Base-by-base conservation (phyloP, 1,284 basidiomycete species). In the Cutaneotrichosporon sp. region DNA sequence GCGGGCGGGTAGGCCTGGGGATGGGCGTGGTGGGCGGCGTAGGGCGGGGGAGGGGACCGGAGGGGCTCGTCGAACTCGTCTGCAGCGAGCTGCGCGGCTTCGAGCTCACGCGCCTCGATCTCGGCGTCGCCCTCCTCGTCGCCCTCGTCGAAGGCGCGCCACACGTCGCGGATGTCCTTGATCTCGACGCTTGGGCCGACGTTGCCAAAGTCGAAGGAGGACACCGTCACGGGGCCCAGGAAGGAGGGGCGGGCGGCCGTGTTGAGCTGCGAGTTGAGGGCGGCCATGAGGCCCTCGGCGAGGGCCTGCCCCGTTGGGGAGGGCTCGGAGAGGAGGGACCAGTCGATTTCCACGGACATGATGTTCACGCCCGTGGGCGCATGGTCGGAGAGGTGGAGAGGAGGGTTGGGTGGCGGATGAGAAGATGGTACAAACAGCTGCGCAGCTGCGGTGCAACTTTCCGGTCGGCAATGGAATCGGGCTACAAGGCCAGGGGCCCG, bases 141-240 rank as follows among this genome's bases (percentile, higher is more conserved):
- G 62, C 89, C 89, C 66, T 92, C 89, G 49, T 81, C 79, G 73
- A 98, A 98, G 74, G 95, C 94, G 43, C 88, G 87, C 81, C 95
- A 93, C 60, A 98, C 92, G 81, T 98, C 94, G 53, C 92, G 85
- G 61, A 99, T 82, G 79, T 97, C 94, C 60, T 92, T 87, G 61
- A 99, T 85, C 75, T 95, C 89, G 42, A 97, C 84, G 63, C 95
- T 89, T 2, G 97, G 95, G 4, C 87, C 77, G 25, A 84, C 83
- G 0, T 87, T 86, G 33, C 95, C 95, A 78, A 99, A 95, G 58
- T 93, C 91, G 59, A 98, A 85, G 2, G 87, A 86, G 5, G 87
- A 88, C 61, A 98, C 86, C 63, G 88, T 85, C 62, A 98, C 86
- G 16, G 93, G 92, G 0, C 95, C 95, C 52, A 99, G 89, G 78